Evolutionary conservation across 2,329 filamentous ascomycete genomes (phyloP).

Genomic region (Arachnomyces sp.): DNA sequence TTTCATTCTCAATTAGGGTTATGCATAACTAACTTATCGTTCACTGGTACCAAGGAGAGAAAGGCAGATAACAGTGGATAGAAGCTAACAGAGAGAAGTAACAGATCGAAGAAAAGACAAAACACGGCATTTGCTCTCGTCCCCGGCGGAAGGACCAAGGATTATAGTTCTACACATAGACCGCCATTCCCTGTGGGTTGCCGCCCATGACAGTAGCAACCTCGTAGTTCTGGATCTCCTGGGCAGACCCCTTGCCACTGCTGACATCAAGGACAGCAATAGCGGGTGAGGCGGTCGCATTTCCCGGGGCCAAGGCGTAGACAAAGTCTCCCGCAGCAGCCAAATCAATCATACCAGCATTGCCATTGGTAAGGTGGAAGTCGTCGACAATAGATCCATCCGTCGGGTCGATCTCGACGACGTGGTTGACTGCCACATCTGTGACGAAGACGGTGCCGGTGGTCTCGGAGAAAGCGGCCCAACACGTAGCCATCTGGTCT

Average conservation of each 20-base stretch:
- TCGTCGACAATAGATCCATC: slow-evolving; percentile 41
- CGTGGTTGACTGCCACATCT: slow-evolving; percentile 44
- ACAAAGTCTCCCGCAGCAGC: slow-evolving; percentile 45
- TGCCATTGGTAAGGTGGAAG: slow-evolving; percentile 40
- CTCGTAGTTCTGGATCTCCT: slow-evolving; percentile 31
- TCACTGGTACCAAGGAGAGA: too few relatives aligned
- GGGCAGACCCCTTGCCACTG: slow-evolving; percentile 15
- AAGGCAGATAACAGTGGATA: too few relatives aligned
- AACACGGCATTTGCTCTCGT: too few relatives aligned
- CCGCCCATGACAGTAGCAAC: slow-evolving; percentile 19
- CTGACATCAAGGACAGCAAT: slow-evolving; percentile 35
- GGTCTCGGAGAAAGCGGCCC: slow-evolving; percentile 43
- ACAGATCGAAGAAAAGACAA: too few relatives aligned
- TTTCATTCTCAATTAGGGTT: too few relatives aligned
- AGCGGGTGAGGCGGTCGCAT: slow-evolving; percentile 31
- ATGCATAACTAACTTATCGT: too few relatives aligned
- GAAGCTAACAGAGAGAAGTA: too few relatives aligned
- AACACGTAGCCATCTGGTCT: slow-evolving; percentile 51
- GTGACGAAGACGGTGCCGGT: slow-evolving; percentile 51
- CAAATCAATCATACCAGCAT: slow-evolving; percentile 50
- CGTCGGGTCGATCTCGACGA: slow-evolving; percentile 49
- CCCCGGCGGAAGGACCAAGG: too few relatives aligned
- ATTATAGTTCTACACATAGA: too few relatives aligned
- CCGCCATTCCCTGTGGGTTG: slow-evolving; percentile 29
- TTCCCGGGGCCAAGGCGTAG: slow-evolving; percentile 50